Evolutionary conservation across 2,329 filamentous ascomycete species (phyloP).

Genomic region (Thelonectria discophora): DNA sequence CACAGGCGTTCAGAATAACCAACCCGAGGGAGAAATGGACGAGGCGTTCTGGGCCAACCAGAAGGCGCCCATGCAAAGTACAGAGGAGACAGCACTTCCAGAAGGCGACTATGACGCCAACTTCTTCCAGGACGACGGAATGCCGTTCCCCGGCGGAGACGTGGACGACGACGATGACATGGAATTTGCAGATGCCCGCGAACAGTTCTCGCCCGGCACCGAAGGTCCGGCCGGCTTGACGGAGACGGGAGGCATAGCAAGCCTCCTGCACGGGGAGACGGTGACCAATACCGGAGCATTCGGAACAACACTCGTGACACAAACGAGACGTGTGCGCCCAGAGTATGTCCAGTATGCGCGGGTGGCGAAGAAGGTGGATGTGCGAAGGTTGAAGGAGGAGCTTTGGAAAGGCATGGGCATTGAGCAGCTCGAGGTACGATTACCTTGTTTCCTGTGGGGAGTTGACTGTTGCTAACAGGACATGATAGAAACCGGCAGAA

Average conservation of each 20-base stretch:
- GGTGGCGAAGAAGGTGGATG: constrained; percentile 76
- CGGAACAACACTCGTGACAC: constrained; percentile 73
- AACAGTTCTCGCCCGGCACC: constrained; percentile 76
- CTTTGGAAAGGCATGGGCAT: constrained; percentile 73
- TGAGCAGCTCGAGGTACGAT: constrained; percentile 60
- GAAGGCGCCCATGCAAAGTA: constrained; percentile 60
- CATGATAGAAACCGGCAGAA: constrained; percentile 34
- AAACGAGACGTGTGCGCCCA: constrained; percentile 68
- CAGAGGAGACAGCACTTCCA: constrained; percentile 65
- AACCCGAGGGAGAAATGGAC: constrained; percentile 82
- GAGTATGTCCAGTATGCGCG: constrained; percentile 77
- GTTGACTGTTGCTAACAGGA: constrained; percentile 23
- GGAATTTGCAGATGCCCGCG: constrained; percentile 82
- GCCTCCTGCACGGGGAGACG: constrained; percentile 60
- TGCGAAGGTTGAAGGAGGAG: constrained; percentile 73
- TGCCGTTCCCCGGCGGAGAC: constrained; percentile 71
- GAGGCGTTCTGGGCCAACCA: constrained; percentile 93
- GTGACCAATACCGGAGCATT: constrained; percentile 61
- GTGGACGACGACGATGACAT: constrained; percentile 70
- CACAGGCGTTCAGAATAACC: constrained; percentile 55
- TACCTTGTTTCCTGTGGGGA: neutral
- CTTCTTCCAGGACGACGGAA: constrained; percentile 92
- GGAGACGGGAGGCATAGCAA: constrained; percentile 59
- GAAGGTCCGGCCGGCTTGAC: constrained; percentile 60
- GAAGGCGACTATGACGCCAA: constrained; percentile 93